A percentile compares a stretch with the other conserved stretches of the same genome.
Evolutionary conservation across 805 yeast species (phyloP).

Genomic region (Candida ortonii): DNA sequence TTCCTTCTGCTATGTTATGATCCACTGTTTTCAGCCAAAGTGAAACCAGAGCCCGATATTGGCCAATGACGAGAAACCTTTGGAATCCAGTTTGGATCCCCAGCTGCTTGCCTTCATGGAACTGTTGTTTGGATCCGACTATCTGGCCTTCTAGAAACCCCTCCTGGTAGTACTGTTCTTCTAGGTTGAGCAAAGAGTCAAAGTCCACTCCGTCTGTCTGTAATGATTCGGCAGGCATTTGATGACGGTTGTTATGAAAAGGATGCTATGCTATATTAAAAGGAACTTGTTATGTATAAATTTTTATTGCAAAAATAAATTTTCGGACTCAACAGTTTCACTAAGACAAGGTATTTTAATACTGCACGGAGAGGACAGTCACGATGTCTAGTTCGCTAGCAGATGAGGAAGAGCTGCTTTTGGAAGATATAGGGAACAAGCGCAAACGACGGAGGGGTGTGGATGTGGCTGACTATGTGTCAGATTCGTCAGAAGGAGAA

Average conservation of each 20-base stretch:
- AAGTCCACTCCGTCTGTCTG: slow-evolving; percentile 42
- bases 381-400: neutral
- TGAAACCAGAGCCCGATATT: slow-evolving; percentile 49
- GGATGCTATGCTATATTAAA: too few species aligned
- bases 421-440: slow-evolving; percentile 21
- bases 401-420: slow-evolving; percentile 15
- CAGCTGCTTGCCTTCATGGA: slow-evolving; percentile 74
- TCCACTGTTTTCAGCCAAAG: slow-evolving; percentile 34
- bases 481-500: slow-evolving; percentile 26
- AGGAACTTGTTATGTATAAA: too few species aligned
- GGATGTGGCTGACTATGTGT: slow-evolving; percentile 18
- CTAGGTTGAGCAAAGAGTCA: slow-evolving; percentile 58
- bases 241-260: neutral
- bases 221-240: slow-evolving; percentile 21
- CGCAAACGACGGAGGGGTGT: slow-evolving; percentile 9
- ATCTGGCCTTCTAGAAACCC: slow-evolving; percentile 72
- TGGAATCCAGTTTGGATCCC: slow-evolving; percentile 82
- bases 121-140: slow-evolving; percentile 58
- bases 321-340: neutral
- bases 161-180: slow-evolving; percentile 57
- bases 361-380: neutral
- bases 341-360: neutral
- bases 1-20: slow-evolving; percentile 1
- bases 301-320: neutral
- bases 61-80: slow-evolving; percentile 66